Percentiles rank a stretch among this genome's conserved stretches.
These are phyloP conservation scores for Apophysomyces trapeziformis DNA, from an alignment of 371 early-diverging fungal genomes.

Conservation along the genomic window DNA sequence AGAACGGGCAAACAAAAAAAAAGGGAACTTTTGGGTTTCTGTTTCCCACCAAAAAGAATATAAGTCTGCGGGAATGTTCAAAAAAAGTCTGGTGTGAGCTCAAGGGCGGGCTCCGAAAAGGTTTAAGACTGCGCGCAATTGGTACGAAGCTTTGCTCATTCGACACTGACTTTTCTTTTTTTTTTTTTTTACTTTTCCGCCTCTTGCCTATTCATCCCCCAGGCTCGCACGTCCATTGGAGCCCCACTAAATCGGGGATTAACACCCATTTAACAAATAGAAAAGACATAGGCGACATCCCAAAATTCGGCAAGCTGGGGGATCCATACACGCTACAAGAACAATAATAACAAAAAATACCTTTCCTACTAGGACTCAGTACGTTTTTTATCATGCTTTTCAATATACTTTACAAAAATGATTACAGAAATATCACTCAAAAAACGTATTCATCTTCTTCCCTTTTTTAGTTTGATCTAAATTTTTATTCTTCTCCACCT, in stretches of 20 bases:
- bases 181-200: too few species aligned
- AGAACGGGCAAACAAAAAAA: conserved; percentile 15
- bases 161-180: too few species aligned
- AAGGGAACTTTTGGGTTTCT: conserved; percentile 3
- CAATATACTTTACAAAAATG: neutral
- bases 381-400: neutral
- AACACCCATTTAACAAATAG: neutral
- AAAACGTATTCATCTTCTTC: conserved; percentile 16
- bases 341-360: too few species aligned
- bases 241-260: neutral
- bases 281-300: neutral
- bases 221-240: neutral
- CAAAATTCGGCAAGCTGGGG: neutral
- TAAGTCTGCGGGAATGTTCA: conserved; percentile 26
- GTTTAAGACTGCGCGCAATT: conserved; percentile 9
- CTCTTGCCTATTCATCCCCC: neutral
- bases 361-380: too few species aligned
- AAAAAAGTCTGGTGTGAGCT: neutral
- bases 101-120: conserved; percentile 2
- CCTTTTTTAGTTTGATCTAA: conserved; percentile 1
- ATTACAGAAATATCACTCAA: conserved; percentile 2
- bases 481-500: conserved; percentile 14
- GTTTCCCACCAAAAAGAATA: conserved; percentile 1
- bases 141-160: neutral
- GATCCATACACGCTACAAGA: too few species aligned